Base-by-base conservation (phyloP, 2,329 filamentous ascomycete species). In the Plectosphaerella cucumerina region DNA sequence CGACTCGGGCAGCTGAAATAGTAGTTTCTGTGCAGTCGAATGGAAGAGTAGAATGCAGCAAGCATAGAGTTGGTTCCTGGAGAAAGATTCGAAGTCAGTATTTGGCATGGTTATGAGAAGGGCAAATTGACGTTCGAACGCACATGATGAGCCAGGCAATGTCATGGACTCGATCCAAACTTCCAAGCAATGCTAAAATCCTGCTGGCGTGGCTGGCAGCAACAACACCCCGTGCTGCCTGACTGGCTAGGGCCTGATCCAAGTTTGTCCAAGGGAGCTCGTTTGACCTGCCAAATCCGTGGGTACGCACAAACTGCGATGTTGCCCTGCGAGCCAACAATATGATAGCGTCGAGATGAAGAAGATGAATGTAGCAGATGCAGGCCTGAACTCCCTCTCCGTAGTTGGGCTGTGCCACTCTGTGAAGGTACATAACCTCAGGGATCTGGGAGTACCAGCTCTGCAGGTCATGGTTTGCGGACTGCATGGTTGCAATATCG, bases 131-230 rank as follows among this genome's bases (percentile, higher is more conserved):
- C 23, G n/a, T 31, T 31, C 2, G 26, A 9, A 47, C 61, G 50
- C 56, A 66, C 65, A 66, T 63, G 12, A 65, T 59, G 6, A 66
- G 51, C 62, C 64, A 67, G 33, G 59, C 63, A 1, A 59, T 52
- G 34, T 55, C 58, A 21, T 62, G 59, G 17, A 61, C 51, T 15
- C 53, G 52, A 5, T 54, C 50, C 14, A 60, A 58, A 8, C 50
- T 48, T 1, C 60, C 47, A 4, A 68, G 51, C 2, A 60, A 45
- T 1, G 53, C 49, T 4, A 64, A 53, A 4, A 67, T 59, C 3
- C 54, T 43, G 0, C 64, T 61, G 0, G 65, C 61, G 8, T 57
- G 49, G 4, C 58, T 57, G 0, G 64, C 65, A 0, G 65, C 62
- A 1, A 57, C 47, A 9, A 67, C 47, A 1, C 62, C 65, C 11